Percentiles rank a stretch among this genome's conserved stretches.
Conservation (phyloP, 306 rosid genomes). For the Cajanus cajan region DNA sequence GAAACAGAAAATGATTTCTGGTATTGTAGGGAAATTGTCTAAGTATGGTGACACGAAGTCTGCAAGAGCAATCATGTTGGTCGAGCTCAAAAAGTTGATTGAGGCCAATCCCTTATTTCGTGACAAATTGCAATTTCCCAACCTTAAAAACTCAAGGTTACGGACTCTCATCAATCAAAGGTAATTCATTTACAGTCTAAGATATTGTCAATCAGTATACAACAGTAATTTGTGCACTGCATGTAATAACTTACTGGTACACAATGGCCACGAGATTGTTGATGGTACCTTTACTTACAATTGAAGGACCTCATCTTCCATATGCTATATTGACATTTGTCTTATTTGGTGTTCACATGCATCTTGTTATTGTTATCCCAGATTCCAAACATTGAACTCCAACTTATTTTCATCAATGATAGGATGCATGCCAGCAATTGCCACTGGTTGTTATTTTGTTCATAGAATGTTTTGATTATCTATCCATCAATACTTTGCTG, state of each 20-base stretch:
- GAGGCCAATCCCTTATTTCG: slow-evolving; percentile 97
- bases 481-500: neutral
- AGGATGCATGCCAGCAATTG: neutral
- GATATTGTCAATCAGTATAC: neutral
- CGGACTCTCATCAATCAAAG: slow-evolving; percentile 96
- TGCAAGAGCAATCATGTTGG: slow-evolving; percentile 93
- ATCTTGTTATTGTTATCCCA: neutral
- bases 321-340: neutral
- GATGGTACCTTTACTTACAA: neutral
- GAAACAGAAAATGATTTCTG: slow-evolving; percentile 26
- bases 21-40: slow-evolving; percentile 71
- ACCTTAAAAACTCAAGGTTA: slow-evolving; percentile 86
- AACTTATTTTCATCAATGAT: neutral
- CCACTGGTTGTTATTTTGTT: neutral
- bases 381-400: neutral
- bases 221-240: slow-evolving; percentile 2
- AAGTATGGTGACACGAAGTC: slow-evolving; percentile 96
- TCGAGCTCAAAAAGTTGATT: slow-evolving; percentile 93
- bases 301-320: neutral
- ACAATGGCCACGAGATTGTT: neutral
- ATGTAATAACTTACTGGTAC: slow-evolving; percentile 1
- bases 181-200: slow-evolving; percentile 40
- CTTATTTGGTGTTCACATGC: neutral
- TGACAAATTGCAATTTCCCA: slow-evolving; percentile 93
- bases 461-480: slow-evolving; percentile 11